Percentiles rank a stretch among this genome's conserved stretches.
phyloP scores from a whole-genome alignment of 1,139 yeast species.

The Saccharomyces hybrid region DNA sequence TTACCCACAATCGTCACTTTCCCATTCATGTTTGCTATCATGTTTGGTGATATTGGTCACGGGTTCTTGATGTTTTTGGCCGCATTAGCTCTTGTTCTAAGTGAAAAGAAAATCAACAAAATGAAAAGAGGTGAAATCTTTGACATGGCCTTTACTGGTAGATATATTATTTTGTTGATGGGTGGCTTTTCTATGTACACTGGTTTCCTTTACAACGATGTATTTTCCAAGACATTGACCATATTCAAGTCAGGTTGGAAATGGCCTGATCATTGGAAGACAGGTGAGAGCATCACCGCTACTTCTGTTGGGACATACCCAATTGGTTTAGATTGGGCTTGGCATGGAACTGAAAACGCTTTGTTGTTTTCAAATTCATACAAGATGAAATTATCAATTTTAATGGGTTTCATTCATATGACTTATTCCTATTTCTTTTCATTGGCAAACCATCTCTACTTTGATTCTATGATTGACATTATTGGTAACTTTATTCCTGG shows the following conservation, averaged over 20 bases:
- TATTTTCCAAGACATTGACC: slow-evolving; percentile 85
- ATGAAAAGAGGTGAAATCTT: slow-evolving; percentile 85
- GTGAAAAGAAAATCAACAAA: slow-evolving; percentile 57
- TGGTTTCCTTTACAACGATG: slow-evolving; percentile 86
- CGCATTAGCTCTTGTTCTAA: slow-evolving; percentile 59
- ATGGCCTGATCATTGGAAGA: slow-evolving; percentile 70
- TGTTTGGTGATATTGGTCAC: slow-evolving; percentile 98
- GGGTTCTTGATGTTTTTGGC: slow-evolving; percentile 74
- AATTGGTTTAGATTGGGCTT: slow-evolving; percentile 84
- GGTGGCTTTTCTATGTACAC: slow-evolving; percentile 90
- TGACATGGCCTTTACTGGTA: slow-evolving; percentile 91
- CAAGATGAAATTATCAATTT: slow-evolving; percentile 89
- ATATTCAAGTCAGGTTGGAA: slow-evolving; percentile 83
- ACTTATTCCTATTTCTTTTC: slow-evolving; percentile 81
- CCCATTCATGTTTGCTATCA: slow-evolving; percentile 97
- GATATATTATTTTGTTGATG: slow-evolving; percentile 85
- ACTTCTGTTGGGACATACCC: slow-evolving; percentile 61
- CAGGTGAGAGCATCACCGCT: slow-evolving; percentile 58
- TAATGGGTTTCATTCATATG: slow-evolving; percentile 96
- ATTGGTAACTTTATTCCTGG: slow-evolving; percentile 94
- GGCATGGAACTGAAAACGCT: slow-evolving; percentile 97
- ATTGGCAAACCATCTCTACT: slow-evolving; percentile 67
- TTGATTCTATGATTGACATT: slow-evolving; percentile 72
- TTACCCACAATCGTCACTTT: slow-evolving; percentile 89
- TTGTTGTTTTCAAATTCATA: slow-evolving; percentile 85